These are phyloP conservation scores for Chamaenerion angustifolium DNA, from an alignment of 345 rosid genomes.

Conservation along the genomic window DNA sequence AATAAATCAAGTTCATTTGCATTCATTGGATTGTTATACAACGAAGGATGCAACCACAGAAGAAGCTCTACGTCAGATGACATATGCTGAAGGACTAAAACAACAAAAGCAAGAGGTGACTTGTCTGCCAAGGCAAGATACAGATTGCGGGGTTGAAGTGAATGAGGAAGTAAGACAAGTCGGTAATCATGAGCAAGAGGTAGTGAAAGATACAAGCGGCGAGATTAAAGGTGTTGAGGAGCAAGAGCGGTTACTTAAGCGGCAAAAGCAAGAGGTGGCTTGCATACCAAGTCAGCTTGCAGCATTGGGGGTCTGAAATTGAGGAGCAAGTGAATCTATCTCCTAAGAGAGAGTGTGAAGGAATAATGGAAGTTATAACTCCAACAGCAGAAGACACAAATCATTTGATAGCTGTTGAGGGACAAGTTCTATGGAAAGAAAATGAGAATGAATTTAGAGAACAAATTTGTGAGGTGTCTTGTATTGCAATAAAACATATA, in stretches of 20 bases:
- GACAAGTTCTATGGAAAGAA: too few species aligned
- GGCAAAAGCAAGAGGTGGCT: background rate
- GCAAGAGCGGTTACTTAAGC: conserved; percentile 1
- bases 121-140: background rate
- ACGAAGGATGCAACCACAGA: too few species aligned
- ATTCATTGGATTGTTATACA: too few species aligned
- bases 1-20: background rate
- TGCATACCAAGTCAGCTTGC: background rate
- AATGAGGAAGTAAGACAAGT: background rate
- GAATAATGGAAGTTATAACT: conserved; percentile 1
- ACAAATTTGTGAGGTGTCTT: too few species aligned
- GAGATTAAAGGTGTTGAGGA: background rate
- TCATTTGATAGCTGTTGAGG: too few species aligned
- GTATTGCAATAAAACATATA: too few species aligned
- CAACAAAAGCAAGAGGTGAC: background rate
- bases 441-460: too few species aligned
- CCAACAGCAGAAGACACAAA: too few species aligned
- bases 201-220: background rate
- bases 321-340: background rate
- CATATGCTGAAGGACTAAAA: background rate
- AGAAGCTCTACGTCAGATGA: too few species aligned
- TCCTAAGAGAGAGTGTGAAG: background rate
- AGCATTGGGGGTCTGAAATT: background rate
- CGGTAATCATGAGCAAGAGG: background rate
- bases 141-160: background rate